Percentiles rank a stretch among this genome's conserved stretches.
Evolutionary conservation across 257 asterid genomes (phyloP).

Genomic region (Solanum pinnatisectum): DNA sequence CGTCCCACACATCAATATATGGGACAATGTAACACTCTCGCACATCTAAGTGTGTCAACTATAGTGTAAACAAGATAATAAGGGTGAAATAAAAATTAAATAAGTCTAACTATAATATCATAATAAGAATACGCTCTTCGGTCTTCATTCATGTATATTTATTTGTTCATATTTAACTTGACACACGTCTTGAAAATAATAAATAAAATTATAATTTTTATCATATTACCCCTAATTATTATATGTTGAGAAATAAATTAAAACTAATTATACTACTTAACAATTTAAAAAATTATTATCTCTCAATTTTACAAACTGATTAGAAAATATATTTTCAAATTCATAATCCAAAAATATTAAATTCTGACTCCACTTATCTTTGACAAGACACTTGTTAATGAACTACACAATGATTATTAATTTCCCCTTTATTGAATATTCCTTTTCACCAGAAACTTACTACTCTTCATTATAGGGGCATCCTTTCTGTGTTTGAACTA

Average conservation of each 20-base stretch:
- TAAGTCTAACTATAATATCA: neutral
- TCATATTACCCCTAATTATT: too few relatives aligned
- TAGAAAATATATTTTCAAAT: neutral
- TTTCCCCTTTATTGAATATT: neutral
- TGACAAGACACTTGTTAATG: neutral
- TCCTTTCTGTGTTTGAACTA: neutral
- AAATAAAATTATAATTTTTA: too few relatives aligned
- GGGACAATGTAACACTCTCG: neutral
- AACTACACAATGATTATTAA: neutral
- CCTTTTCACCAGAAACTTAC: neutral
- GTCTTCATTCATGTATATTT: neutral
- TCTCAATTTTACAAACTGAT: too few relatives aligned
- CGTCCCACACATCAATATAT: neutral
- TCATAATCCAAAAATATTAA: too few relatives aligned
- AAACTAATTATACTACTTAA: neutral
- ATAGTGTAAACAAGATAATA: too few relatives aligned
- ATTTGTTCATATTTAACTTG: too few relatives aligned
- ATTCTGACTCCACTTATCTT: too few relatives aligned
- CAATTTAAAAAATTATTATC: too few relatives aligned
- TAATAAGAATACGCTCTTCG: too few relatives aligned
- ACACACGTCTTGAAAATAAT: too few relatives aligned
- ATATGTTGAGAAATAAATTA: neutral
- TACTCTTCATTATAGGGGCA: neutral
- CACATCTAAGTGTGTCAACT: neutral
- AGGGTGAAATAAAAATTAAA: too few relatives aligned